Percentiles rank a stretch among this genome's conserved stretches.
These are phyloP conservation scores for Cercospora brassicicola DNA, from an alignment of 2,329 filamentous ascomycete species.

Conservation along the genomic window DNA sequence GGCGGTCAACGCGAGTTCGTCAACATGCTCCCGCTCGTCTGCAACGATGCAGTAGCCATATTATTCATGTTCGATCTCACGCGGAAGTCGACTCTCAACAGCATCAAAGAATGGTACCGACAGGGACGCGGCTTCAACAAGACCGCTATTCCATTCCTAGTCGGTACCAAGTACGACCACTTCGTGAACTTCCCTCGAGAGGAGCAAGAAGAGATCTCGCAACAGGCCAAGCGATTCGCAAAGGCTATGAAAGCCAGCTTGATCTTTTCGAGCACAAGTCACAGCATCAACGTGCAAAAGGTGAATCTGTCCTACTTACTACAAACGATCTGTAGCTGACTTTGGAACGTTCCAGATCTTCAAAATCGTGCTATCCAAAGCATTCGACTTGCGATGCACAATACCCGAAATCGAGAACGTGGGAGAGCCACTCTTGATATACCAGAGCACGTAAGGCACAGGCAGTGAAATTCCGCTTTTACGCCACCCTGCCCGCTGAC, in stretches of 20 bases:
- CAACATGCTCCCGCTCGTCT: slow-evolving; percentile 99
- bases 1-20: slow-evolving; percentile 98
- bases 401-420: slow-evolving; percentile 99
- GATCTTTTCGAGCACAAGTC: slow-evolving; percentile 98
- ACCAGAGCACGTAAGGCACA: slow-evolving; percentile 52
- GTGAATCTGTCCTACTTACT: slow-evolving; percentile 49
- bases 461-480: not conserved
- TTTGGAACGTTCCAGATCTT: slow-evolving; percentile 70
- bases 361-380: slow-evolving; percentile 98
- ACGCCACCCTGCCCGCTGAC: not conserved
- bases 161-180: slow-evolving; percentile 98
- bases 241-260: slow-evolving; percentile 97
- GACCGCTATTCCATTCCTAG: slow-evolving; percentile 96
- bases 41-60: slow-evolving; percentile 97
- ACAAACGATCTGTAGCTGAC: slow-evolving; percentile 3
- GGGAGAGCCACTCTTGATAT: slow-evolving; percentile 90
- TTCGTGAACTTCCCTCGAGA: slow-evolving; percentile 98
- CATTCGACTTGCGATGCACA: slow-evolving; percentile 97
- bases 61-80: slow-evolving; percentile 99
- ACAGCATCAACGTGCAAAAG: slow-evolving; percentile 99
- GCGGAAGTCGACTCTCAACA: slow-evolving; percentile 95
- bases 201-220: slow-evolving; percentile 97
- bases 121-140: slow-evolving; percentile 99
- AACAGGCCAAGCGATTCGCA: slow-evolving; percentile 93
- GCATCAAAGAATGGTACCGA: slow-evolving; percentile 99